phyloP scores from a whole-genome alignment of 2,329 filamentous ascomycete genomes.

The Trichocomaceae sp. region DNA sequence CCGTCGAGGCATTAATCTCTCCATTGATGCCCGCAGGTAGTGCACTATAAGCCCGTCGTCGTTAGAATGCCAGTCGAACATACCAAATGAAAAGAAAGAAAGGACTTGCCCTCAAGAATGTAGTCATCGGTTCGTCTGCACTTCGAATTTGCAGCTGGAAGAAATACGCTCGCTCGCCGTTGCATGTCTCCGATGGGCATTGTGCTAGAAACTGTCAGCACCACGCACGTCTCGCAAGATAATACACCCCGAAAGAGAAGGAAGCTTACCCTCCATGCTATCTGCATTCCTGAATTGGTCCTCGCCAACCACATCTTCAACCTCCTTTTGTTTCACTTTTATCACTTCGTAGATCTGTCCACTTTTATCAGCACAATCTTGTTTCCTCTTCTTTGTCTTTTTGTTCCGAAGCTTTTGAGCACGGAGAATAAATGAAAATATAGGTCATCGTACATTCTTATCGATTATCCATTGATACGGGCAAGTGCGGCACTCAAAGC shows the following conservation, averaged over 20 bases:
- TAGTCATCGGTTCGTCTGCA: conserved; percentile 98
- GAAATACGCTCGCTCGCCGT: conserved; percentile 80
- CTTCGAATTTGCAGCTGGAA: conserved; percentile 96
- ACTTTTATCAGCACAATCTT: conserved; percentile 21
- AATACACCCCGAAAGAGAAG: conserved; percentile 11
- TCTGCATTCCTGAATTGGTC: conserved; percentile 89
- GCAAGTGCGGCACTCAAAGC: conserved; percentile 91
- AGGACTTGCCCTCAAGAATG: conserved; percentile 71
- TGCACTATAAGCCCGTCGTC: conserved; percentile 31
- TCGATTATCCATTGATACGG: conserved; percentile 84
- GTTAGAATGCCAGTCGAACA: neutral
- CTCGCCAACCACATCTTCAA: conserved; percentile 80
- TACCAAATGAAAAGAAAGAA: neutral
- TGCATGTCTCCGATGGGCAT: conserved; percentile 74
- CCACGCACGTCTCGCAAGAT: conserved; percentile 1
- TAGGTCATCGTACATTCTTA: conserved; percentile 36
- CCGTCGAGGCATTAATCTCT: conserved; percentile 39
- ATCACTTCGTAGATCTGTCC: conserved; percentile 67
- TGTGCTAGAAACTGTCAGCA: conserved; percentile 49
- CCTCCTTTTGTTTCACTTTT: conserved; percentile 72
- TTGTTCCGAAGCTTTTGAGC: neutral
- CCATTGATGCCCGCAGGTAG: conserved; percentile 41
- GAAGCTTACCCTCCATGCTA: conserved; percentile 57
- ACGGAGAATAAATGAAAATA: neutral
- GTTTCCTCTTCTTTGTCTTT: too few species aligned